Base-by-base conservation (phyloP, 805 yeast genomes). In the Maudiozyma pseudohumilis region DNA sequence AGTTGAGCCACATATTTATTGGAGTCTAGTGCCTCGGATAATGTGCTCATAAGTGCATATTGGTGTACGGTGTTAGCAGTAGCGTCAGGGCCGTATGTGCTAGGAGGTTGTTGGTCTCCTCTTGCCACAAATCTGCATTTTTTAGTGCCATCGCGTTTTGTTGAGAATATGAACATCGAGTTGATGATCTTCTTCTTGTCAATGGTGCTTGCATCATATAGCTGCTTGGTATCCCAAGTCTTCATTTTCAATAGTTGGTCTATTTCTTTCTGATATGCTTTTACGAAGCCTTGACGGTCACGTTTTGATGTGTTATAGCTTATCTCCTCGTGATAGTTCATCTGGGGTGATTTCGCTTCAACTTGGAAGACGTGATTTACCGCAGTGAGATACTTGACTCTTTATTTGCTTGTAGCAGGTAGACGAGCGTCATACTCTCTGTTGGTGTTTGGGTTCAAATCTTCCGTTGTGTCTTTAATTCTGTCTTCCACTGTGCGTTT, bases 181-280 rank as follows among this genome's bases (percentile, higher is more conserved):
- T 37, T 40, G 3, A 43, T 32, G 15, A 40, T 29, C 21, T 36
- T 35, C 6, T 25, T 16, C 13, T 25, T 33, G 10, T 29, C 31
- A 3, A 37, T 28, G 17, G 29, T 21, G 4, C 20, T 12, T 5
- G 13, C 23, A 19, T 25, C 17, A 19, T 18, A 8, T 7, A 26
- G 25, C 7, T 34, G 5, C 6, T 16, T 10, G 5, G 11, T 26
- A 6, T 37, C 35, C 44, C 40, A 36, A 13, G 48, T 42, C 7
- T 42, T 35, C 40, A 43, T 36, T 30, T 36, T 40, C n/a, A 32
- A 20, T 16, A 43, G 37, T 37, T 45, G 45, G 25, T 29, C 29
- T 9, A 42, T 34, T 36, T 45, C 48, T 34, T 40, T 45, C 5
- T 39, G 13, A 26, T 44, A 42, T 10, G 45, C 47, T 13, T 38